Evolutionary conservation across 306 rosid species (phyloP).

Genomic region (Oxytropis ochrocephala): DNA sequence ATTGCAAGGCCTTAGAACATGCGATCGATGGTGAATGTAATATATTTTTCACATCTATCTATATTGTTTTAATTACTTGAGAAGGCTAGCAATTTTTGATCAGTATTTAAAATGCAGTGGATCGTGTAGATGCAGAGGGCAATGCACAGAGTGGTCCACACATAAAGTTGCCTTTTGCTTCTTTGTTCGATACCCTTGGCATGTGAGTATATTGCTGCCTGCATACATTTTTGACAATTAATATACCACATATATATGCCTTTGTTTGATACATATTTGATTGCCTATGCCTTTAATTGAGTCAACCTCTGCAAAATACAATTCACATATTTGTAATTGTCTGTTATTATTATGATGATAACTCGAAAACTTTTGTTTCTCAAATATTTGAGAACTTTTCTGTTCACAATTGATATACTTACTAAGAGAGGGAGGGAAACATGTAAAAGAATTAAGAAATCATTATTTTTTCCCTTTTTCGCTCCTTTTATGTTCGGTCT

Average conservation of each 20-base stretch:
- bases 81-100: slow-evolving; percentile 16
- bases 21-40: slow-evolving; percentile 90
- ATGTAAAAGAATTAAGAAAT: not conserved
- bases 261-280: not conserved
- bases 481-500: not conserved
- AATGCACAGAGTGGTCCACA: slow-evolving; percentile 57
- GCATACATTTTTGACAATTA: not conserved
- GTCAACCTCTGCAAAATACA: slow-evolving; percentile 2
- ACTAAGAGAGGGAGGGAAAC: not conserved
- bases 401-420: slow-evolving; percentile 9
- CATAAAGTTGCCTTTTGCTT: slow-evolving; percentile 86
- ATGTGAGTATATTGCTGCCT: slow-evolving; percentile 45
- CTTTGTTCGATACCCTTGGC: slow-evolving; percentile 87
- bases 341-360: slow-evolving; percentile 6
- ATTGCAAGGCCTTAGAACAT: slow-evolving; percentile 74
- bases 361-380: not conserved
- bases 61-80: slow-evolving; percentile 14
- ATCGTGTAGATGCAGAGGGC: slow-evolving; percentile 73
- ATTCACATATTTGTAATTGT: not conserved
- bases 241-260: not conserved
- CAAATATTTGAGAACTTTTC: not conserved
- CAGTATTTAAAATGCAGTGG: slow-evolving; percentile 58
- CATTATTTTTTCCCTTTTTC: not conserved
- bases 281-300: not conserved
- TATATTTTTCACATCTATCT: slow-evolving; percentile 10